Percentiles rank a stretch among this genome's conserved stretches.
phyloP scores from a whole-genome alignment of 768 basidiomycete genomes.

The Pisolithus tinctorius region DNA sequence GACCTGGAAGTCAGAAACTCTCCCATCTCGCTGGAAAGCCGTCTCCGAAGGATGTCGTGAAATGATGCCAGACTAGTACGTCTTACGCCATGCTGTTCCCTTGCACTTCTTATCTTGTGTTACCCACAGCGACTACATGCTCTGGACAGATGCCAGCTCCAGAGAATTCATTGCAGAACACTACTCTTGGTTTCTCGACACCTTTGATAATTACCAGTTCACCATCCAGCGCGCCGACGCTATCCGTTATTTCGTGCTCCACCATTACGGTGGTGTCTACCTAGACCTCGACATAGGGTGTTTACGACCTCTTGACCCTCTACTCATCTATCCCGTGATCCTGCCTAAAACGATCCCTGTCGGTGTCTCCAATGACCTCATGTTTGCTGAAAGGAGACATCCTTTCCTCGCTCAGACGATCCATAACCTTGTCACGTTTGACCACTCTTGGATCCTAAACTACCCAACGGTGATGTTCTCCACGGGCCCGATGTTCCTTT shows the following conservation, averaged over 20 bases:
- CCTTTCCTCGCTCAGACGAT: conserved; percentile 92
- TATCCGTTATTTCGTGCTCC: conserved; percentile 96
- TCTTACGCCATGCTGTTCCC: conserved; percentile 15
- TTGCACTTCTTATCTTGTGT: conserved; percentile 8
- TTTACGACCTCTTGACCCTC: conserved; percentile 74
- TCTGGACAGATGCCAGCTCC: conserved; percentile 93
- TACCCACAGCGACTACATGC: conserved; percentile 75
- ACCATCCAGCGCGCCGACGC: conserved; percentile 93
- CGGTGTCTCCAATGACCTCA: conserved; percentile 95
- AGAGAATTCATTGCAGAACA: conserved; percentile 83
- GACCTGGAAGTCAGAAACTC: conserved; percentile 91
- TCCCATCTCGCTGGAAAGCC: conserved; percentile 75
- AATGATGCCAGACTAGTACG: conserved; percentile 96
- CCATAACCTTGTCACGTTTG: conserved; percentile 84
- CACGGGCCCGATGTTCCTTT: conserved; percentile 98
- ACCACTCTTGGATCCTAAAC: conserved; percentile 91
- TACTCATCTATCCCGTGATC: conserved; percentile 81
- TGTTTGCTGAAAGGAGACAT: conserved; percentile 80
- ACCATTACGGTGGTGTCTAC: conserved; percentile 94
- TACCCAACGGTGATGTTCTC: conserved; percentile 99
- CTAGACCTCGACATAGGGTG: conserved; percentile 97
- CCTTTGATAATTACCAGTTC: conserved; percentile 88
- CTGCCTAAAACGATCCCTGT: conserved; percentile 95
- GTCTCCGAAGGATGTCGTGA: conserved; percentile 81
- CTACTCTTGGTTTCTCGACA: conserved; percentile 91